A percentile compares a stretch with the other conserved stretches of the same genome.
Evolutionary conservation across 225 moss, liverwort and hornwort genomes (phyloP).

Genomic region (Asterella californica): DNA sequence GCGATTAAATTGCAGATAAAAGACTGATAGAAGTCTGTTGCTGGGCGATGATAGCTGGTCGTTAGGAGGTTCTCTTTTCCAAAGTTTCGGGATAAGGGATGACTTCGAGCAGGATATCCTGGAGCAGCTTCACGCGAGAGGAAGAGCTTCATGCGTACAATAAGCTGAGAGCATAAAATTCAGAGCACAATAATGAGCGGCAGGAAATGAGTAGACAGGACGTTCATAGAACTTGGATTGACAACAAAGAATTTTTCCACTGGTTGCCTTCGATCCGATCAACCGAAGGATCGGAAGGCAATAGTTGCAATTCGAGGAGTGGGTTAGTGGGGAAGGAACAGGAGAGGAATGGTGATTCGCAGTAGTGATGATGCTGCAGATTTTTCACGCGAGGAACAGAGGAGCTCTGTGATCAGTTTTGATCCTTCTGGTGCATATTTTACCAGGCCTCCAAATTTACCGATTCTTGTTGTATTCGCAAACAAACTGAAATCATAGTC

Average conservation of each 20-base stretch:
- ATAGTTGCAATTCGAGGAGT: background rate
- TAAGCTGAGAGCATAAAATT: background rate
- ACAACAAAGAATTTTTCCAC: background rate
- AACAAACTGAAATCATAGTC: background rate
- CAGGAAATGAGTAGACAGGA: background rate
- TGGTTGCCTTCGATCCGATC: no score
- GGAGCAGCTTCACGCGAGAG: background rate
- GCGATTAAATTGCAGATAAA: background rate
- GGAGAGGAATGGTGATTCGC: background rate
- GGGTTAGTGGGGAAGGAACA: background rate
- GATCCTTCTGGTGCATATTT: constrained; percentile 21
- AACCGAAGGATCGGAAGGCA: background rate
- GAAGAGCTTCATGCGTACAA: background rate
- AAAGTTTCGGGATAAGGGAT: background rate
- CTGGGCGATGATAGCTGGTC: background rate
- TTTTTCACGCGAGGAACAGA: background rate
- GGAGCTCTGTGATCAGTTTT: background rate
- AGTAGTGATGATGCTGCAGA: background rate
- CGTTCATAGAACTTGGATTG: background rate
- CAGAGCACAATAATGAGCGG: background rate
- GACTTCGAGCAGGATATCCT: background rate
- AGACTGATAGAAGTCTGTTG: background rate
- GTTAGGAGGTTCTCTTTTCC: background rate
- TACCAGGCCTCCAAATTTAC: background rate
- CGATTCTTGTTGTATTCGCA: no score